Evolutionary conservation across 768 basidiomycete species (phyloP), one percentile per base, ranked within the genome.

Genomic region (Kwoniella sp.): DNA sequence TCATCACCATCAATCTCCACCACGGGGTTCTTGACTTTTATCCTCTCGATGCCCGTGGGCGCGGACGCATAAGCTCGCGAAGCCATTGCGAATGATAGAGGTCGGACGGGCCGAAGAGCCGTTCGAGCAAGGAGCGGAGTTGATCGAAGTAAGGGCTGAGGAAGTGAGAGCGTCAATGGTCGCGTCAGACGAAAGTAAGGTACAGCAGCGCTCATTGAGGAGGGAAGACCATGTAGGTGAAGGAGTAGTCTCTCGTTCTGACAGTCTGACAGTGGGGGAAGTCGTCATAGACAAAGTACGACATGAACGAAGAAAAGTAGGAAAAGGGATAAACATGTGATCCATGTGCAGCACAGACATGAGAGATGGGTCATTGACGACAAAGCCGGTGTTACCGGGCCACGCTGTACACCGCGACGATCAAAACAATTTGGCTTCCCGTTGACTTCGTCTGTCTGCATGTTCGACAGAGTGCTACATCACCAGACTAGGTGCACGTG

Each of bases 1-100:
- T 99, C 95, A 82, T 96, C 94, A 53, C 93, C 93, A 80, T 97
- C 93, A 58, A 97, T 86, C 83, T 96, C 93, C 54, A 96, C 93
- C 52, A 96, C 86, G 5, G 93, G 93, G 76, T 93, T 93, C 77
- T 86, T 83, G 75, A 96, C 58, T 76, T 86, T 83, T 75, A 96
- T 94, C 80, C 68, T 53, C 37, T 77, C 69, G 15, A 61, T 53
- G 1, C 66, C 69, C 4, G 68, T 54, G 9, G 74, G 70, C 4
- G 72, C 68, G n/a, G 51, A 41, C 17, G 75, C 73, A 48, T 74
- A 77, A 20, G 13, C 54, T 47, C 73, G 51, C 4, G 59, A 26
- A 25, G 73, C 67, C 66, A 74, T 66, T 56, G 56, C 55, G 64
- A 70, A 65, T 15, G 65, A 61, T 15, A 68, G n/a, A n/a, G 63